phyloP scores from a whole-genome alignment of 768 basidiomycete genomes.

The Mycena latifolia region DNA sequence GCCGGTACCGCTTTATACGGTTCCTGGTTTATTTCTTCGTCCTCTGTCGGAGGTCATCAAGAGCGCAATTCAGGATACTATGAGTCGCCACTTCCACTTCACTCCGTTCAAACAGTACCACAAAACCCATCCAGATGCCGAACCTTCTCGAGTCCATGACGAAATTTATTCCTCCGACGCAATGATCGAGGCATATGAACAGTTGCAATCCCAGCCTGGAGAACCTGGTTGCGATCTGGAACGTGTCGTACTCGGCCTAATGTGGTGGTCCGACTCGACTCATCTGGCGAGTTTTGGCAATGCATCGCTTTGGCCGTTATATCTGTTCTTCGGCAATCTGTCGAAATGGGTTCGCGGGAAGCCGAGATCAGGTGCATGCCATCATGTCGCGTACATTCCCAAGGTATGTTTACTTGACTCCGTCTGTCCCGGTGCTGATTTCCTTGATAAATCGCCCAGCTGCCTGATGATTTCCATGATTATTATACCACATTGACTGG shows the following conservation, averaged over 20 bases:
- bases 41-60: neutral
- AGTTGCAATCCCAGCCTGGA: neutral
- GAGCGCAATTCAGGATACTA: neutral
- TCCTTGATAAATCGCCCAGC: neutral
- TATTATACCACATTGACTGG: neutral
- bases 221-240: neutral
- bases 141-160: neutral
- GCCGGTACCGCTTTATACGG: constrained; percentile 28
- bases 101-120: neutral
- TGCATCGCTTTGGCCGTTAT: constrained; percentile 56
- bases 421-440: too few species aligned
- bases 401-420: constrained; percentile 33
- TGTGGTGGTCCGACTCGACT: constrained; percentile 51
- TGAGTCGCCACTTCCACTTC: neutral
- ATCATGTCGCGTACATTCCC: constrained; percentile 56
- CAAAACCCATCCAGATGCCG: neutral
- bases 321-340: constrained; percentile 52
- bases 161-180: neutral
- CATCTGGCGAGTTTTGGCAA: constrained; percentile 51
- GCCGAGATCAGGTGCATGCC: constrained; percentile 40
- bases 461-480: neutral
- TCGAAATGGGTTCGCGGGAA: constrained; percentile 54
- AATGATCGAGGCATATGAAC: neutral
- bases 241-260: constrained; percentile 40
- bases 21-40: constrained; percentile 1